Conservation (phyloP, 1,139 yeast species). For the Eremothecium coryli region DNA sequence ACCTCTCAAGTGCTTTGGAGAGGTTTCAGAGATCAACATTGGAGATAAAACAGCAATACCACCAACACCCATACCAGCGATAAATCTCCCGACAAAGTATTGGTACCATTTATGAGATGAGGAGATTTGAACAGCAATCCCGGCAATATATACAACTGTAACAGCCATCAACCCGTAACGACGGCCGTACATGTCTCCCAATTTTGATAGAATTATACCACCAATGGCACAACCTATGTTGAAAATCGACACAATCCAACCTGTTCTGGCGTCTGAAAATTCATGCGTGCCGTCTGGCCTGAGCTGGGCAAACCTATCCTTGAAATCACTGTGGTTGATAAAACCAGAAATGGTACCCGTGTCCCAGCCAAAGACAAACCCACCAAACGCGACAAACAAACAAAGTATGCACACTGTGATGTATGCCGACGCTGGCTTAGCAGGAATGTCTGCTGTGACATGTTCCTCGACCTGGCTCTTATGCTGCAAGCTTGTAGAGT, state of each 20-base stretch:
- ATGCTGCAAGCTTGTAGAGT: neutral
- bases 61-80: slow-evolving; percentile 61
- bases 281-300: slow-evolving; percentile 29
- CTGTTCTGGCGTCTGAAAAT: slow-evolving; percentile 45
- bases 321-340: slow-evolving; percentile 58
- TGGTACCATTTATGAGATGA: slow-evolving; percentile 45
- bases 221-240: slow-evolving; percentile 68
- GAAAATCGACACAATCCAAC: slow-evolving; percentile 56
- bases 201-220: slow-evolving; percentile 43
- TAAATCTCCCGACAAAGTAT: slow-evolving; percentile 51
- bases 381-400: slow-evolving; percentile 52
- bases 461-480: slow-evolving; percentile 12
- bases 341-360: slow-evolving; percentile 74
- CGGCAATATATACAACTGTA: slow-evolving; percentile 51
- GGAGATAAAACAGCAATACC: slow-evolving; percentile 55
- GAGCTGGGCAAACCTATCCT: slow-evolving; percentile 32
- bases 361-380: slow-evolving; percentile 64
- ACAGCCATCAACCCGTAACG: slow-evolving; percentile 48
- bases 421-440: slow-evolving; percentile 17
- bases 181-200: slow-evolving; percentile 57
- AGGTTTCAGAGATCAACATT: slow-evolving; percentile 54
- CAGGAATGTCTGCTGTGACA: slow-evolving; percentile 16
- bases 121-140: slow-evolving; percentile 55
- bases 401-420: slow-evolving; percentile 35
- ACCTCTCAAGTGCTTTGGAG: slow-evolving; percentile 64